Percentiles rank a stretch among this genome's conserved stretches.
Evolutionary conservation across 2,329 filamentous ascomycete genomes (phyloP).

Genomic region (Penicillium sp.): DNA sequence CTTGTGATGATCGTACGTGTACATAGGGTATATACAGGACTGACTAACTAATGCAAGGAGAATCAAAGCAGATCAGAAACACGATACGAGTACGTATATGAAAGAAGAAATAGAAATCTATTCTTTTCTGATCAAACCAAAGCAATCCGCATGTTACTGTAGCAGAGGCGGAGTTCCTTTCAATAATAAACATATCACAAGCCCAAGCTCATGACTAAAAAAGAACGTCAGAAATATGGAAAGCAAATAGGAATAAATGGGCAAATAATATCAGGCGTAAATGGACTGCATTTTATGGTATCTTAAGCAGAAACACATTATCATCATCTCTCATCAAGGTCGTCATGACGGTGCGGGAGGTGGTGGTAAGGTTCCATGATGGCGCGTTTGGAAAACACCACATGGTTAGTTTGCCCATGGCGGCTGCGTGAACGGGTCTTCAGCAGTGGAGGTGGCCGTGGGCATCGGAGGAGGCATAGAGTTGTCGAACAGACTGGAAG

Average conservation of each 20-base stretch:
- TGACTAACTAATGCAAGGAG: background rate
- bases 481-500: constrained; percentile 27
- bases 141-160: constrained; percentile 16
- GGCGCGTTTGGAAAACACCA: constrained; percentile 5
- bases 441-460: constrained; percentile 19
- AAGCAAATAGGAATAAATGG: background rate
- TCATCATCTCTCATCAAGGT: constrained; percentile 45
- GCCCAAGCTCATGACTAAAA: background rate
- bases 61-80: background rate
- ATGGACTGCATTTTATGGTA: constrained; percentile 15
- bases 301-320: constrained; percentile 31
- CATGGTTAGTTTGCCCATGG: constrained; percentile 24
- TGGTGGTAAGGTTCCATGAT: constrained; percentile 33
- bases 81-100: background rate
- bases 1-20: background rate
- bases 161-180: constrained; percentile 12
- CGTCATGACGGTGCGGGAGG: constrained; percentile 25
- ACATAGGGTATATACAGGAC: background rate
- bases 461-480: constrained; percentile 8
- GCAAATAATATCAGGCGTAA: background rate
- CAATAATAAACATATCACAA: background rate
- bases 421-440: constrained; percentile 30
- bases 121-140: constrained; percentile 10
- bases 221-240: constrained; percentile 2
- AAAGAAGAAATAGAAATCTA: constrained; percentile 6